Conservation (phyloP, 2,329 filamentous ascomycete species). For the Talaromyces sp. region DNA sequence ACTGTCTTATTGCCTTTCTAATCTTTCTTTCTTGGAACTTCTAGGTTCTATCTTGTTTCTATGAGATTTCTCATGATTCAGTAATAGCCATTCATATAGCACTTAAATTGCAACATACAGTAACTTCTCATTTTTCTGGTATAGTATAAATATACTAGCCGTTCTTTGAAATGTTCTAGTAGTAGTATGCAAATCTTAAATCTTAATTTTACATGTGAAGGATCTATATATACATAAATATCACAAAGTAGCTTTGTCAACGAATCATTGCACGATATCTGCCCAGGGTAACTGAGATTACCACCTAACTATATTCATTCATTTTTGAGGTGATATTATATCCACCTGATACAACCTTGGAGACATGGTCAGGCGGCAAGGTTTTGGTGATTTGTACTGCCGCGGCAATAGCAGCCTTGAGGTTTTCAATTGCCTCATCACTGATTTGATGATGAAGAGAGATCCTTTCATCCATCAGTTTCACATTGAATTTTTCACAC, state of each 20-base stretch:
- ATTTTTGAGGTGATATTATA: slow-evolving; percentile 23
- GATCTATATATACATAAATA: not conserved
- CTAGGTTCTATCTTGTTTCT: not conserved
- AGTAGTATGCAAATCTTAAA: not conserved
- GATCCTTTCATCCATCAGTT: slow-evolving; percentile 23
- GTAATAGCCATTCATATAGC: not conserved
- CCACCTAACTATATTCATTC: slow-evolving; percentile 22
- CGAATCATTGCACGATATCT: no score
- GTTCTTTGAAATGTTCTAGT: not conserved
- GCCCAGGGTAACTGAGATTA: no score
- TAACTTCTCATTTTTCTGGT: not conserved
- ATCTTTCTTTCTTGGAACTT: not conserved
- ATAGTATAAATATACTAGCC: not conserved
- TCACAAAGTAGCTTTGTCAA: not conserved
- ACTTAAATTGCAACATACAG: not conserved
- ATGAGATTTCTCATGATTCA: not conserved
- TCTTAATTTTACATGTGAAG: not conserved
- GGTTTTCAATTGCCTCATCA: slow-evolving; percentile 25
- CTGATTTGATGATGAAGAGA: slow-evolving; percentile 28
- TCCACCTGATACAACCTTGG: slow-evolving; percentile 13
- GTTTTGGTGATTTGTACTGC: slow-evolving; percentile 19
- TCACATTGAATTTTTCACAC: slow-evolving; percentile 19
- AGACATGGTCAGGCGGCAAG: slow-evolving; percentile 16
- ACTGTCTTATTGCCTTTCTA: not conserved
- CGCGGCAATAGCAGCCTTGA: slow-evolving; percentile 20